Base-by-base conservation (phyloP, 306 rosid genomes). In the Lagenaria siceraria region DNA sequence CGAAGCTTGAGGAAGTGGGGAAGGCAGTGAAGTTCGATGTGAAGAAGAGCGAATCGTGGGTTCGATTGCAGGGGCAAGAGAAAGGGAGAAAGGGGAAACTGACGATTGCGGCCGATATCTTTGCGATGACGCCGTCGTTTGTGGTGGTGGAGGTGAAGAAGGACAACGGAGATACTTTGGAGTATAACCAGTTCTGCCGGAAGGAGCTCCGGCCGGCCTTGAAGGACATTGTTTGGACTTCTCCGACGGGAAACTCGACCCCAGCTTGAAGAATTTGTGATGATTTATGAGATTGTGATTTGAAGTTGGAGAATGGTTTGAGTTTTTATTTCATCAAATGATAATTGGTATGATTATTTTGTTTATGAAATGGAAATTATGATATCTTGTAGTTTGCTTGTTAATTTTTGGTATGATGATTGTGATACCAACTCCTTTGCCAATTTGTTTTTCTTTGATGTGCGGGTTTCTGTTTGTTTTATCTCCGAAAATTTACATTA, bases 121-220 rank as follows among this genome's bases (percentile, higher is more conserved):
- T 82, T 75, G 85, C 91, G 0, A 71, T 90, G 7, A 81, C 92
- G 73, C 91, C 92, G 55, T 87, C 96, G 58, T 82, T 88, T 73
- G 1, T 85, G 80, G 87, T 90, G 84, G 95, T 90, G 61, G 95
- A 90, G 51, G 92, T 90, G 14, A 90, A 90, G 92, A 90, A 90
- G 82, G 83, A 90, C 18, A 82, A 60, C 0, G 96, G 96, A 1
- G 96, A 90, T 13, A 85, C 89, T 2, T 77, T 85, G 78, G 96
- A 90, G 83, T 90, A 90, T 21, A 85, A 87, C 24, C 89, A 88
- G 49, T 90, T 90, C 86, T 90, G 96, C 54, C 85, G 81, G 52
- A 84, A 87, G 43, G 87, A 90, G 86, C 96, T 90, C 33, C 85
- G 92, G 21, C 96, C 96, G 38, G 96, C 92, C 1, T 87, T 90